Conservation (phyloP, 2,329 filamentous ascomycete genomes). For the Claviceps quebecensis region DNA sequence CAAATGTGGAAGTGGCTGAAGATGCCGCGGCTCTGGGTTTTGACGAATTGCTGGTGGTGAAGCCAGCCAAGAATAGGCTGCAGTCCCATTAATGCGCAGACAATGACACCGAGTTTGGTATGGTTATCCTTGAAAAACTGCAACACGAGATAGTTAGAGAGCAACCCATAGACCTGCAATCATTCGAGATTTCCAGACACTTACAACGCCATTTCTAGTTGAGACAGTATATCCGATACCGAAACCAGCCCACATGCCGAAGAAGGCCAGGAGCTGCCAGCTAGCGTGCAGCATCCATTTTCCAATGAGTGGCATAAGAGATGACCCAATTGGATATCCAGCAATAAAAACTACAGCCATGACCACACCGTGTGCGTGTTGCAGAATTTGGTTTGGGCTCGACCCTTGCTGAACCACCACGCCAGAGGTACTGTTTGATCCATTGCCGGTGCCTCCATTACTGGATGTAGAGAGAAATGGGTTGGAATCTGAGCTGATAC, state of each 20-base stretch:
- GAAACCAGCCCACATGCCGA: conserved; percentile 46
- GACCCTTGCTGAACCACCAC: not conserved
- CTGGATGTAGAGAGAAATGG: conserved; percentile 28
- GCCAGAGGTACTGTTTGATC: not conserved
- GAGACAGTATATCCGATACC: conserved; percentile 39
- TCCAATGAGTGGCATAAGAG: conserved; percentile 44
- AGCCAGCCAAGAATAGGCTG: conserved; percentile 44
- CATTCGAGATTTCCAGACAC: conserved; percentile 10
- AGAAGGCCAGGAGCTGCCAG: conserved; percentile 39
- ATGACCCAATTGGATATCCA: conserved; percentile 45
- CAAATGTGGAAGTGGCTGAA: conserved; percentile 47
- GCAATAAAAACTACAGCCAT: conserved; percentile 47
- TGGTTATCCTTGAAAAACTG: conserved; percentile 41
- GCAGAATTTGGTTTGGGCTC: conserved; percentile 13
- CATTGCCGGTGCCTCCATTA: not conserved
- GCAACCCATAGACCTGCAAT: not conserved
- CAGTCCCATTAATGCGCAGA: conserved; percentile 38
- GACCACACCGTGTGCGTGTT: conserved; percentile 41
- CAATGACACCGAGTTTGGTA: conserved; percentile 40
- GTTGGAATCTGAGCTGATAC: conserved; percentile 33
- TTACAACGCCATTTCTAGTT: conserved; percentile 25
- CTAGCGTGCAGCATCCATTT: conserved; percentile 43
- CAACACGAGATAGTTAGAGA: not conserved
- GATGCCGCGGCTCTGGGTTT: conserved; percentile 30
- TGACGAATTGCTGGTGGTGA: conserved; percentile 42